Conservation (phyloP, 768 basidiomycete genomes). For the Boletus sp. region DNA sequence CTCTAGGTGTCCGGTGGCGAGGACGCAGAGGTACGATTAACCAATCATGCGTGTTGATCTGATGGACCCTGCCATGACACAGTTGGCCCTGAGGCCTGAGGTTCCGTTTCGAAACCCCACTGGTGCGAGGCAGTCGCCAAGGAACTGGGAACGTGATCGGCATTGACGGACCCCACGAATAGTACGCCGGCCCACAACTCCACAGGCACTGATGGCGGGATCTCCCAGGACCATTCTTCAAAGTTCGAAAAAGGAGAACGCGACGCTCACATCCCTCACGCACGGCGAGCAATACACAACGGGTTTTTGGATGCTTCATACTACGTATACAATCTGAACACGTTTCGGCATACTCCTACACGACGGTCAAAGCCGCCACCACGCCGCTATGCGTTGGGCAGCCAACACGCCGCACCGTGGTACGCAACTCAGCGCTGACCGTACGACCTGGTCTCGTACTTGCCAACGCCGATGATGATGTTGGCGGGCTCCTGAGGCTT, state of each 20-base stretch:
- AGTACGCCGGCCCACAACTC: neutral
- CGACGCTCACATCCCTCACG: neutral
- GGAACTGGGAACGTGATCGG: neutral
- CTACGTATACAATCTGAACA: neutral
- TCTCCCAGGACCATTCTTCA: neutral
- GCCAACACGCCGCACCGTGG: neutral
- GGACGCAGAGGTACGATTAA: neutral
- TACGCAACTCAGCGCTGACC: constrained; percentile 14
- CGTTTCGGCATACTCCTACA: neutral
- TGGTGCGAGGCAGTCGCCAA: neutral
- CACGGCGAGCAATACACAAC: neutral
- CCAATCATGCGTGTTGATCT: neutral
- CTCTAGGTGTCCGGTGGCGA: neutral
- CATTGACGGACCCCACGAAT: neutral
- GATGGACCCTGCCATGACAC: neutral
- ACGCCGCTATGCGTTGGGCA: neutral
- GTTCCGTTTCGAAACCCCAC: neutral
- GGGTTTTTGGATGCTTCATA: neutral
- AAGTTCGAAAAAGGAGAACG: neutral
- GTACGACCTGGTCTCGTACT: constrained; percentile 49
- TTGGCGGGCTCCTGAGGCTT: constrained; percentile 74
- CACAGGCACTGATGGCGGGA: too few relatives aligned
- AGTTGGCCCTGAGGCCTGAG: too few relatives aligned
- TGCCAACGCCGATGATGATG: constrained; percentile 73
- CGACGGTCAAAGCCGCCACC: neutral